These are phyloP conservation scores for Pythium rishiriense DNA, from an alignment of 352 stramenopile genomes.

Conservation along the genomic window DNA sequence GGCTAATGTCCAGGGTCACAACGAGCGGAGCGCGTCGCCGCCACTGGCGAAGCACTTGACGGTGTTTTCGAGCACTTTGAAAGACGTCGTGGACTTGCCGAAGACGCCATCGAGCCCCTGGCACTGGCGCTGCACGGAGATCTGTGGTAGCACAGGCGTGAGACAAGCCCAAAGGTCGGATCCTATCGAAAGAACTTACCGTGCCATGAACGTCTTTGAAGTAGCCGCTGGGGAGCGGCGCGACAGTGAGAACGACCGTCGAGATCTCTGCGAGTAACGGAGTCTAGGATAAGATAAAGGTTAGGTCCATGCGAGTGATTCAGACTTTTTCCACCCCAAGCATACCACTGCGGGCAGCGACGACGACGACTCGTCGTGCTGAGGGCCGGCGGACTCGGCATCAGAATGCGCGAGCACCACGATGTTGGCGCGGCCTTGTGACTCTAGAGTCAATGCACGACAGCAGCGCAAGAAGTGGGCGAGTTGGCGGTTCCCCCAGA, in stretches of 20 bases:
- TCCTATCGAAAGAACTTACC: constrained; percentile 29
- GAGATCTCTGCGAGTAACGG: constrained; percentile 54
- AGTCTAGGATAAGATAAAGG: constrained; percentile 38
- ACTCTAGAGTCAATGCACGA: constrained; percentile 53
- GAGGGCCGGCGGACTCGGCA: constrained; percentile 31
- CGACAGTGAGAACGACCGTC: constrained; percentile 48
- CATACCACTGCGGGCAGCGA: not conserved
- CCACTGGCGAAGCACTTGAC: constrained; percentile 55
- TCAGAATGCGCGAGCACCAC: constrained; percentile 62
- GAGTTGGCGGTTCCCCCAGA: constrained; percentile 41
- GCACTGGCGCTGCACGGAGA: constrained; percentile 43
- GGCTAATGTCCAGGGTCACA: constrained; percentile 10
- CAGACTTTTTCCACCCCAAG: no score
- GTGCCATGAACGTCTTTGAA: constrained; percentile 78
- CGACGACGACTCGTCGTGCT: not conserved
- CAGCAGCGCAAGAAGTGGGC: constrained; percentile 65
- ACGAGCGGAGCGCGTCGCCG: constrained; percentile 31
- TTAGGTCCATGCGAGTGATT: no score
- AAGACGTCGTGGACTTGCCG: constrained; percentile 40
- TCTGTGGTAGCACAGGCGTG: constrained; percentile 26
- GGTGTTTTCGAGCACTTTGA: constrained; percentile 75
- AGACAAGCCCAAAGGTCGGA: not conserved
- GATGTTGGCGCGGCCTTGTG: constrained; percentile 50
- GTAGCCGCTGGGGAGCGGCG: constrained; percentile 66
- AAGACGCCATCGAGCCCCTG: constrained; percentile 28